These are phyloP conservation scores for Pythium brachiatum DNA, from an alignment of 352 stramenopile genomes.

Conservation along the genomic window DNA sequence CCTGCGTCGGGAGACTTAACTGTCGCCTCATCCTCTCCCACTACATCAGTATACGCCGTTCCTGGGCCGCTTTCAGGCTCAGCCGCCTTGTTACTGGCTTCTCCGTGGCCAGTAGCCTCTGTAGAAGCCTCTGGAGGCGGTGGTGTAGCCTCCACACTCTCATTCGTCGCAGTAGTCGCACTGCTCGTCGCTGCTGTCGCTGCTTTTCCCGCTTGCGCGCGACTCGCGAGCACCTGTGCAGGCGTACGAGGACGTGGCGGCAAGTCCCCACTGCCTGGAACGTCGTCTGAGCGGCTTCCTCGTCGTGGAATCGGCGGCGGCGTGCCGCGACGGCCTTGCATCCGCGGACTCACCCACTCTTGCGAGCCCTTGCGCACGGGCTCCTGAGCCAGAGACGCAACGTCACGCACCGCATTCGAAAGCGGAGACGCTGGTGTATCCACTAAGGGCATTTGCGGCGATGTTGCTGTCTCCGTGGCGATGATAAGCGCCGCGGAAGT, in stretches of 20 bases:
- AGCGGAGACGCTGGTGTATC: background rate
- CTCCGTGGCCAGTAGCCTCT: too few species aligned
- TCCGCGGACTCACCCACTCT: conserved; percentile 23
- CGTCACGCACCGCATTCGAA: background rate
- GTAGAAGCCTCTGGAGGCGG: background rate
- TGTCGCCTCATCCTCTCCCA: background rate
- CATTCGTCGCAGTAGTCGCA: background rate
- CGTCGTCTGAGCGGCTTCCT: conserved; percentile 8
- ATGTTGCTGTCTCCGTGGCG: background rate
- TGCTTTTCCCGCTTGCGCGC: conserved; percentile 10
- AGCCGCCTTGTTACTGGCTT: background rate
- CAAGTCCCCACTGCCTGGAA: background rate
- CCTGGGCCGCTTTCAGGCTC: background rate
- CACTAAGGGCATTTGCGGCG: background rate
- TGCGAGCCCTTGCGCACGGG: conserved; percentile 11
- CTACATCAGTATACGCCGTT: background rate
- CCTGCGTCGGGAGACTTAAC: background rate
- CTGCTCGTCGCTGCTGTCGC: background rate
- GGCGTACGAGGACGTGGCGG: conserved; percentile 15
- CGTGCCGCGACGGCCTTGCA: conserved; percentile 12
- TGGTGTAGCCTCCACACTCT: background rate
- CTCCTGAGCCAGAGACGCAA: background rate
- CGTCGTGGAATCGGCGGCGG: conserved; percentile 20
- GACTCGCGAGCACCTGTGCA: conserved; percentile 23
- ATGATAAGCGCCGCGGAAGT: background rate